These are phyloP conservation scores for Cordyceps tenuipes DNA, from an alignment of 2,329 filamentous ascomycete species.

Conservation along the genomic window DNA sequence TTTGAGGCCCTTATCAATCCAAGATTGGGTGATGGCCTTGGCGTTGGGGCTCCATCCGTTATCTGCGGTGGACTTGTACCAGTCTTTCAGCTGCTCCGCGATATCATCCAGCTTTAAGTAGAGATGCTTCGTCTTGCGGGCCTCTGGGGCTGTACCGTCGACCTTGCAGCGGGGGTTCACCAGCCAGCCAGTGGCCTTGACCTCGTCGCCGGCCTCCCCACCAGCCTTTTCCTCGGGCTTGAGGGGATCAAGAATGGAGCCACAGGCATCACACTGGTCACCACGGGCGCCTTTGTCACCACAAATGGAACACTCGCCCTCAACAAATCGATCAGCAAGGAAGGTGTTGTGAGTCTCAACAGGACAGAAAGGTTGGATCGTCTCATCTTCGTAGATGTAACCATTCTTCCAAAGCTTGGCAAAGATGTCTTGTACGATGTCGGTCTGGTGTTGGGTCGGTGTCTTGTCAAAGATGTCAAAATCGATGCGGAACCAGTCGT, in stretches of 20 bases:
- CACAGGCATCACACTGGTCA: conserved; percentile 70
- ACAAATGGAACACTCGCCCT: conserved; percentile 70
- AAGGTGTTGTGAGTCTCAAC: conserved; percentile 62
- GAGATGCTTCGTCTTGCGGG: conserved; percentile 79
- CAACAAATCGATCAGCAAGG: conserved; percentile 78
- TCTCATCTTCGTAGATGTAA: conserved; percentile 77
- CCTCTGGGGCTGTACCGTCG: conserved; percentile 72
- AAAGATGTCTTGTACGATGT: conserved; percentile 91
- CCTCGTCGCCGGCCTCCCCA: conserved; percentile 22
- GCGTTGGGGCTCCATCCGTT: conserved; percentile 76
- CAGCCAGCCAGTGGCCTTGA: conserved; percentile 41
- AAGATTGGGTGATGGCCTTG: conserved; percentile 66
- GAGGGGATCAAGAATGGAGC: conserved; percentile 61
- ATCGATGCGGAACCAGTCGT: conserved; percentile 91
- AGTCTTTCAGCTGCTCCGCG: conserved; percentile 66
- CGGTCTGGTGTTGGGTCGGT: conserved; percentile 78
- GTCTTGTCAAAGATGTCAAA: conserved; percentile 96
- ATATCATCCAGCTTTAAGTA: conserved; percentile 82
- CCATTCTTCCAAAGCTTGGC: conserved; percentile 79
- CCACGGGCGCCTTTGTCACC: conserved; percentile 62
- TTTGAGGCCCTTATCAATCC: conserved; percentile 77
- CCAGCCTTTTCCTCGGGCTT: conserved; percentile 40
- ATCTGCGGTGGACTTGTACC: conserved; percentile 64
- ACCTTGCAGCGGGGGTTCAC: conserved; percentile 88
- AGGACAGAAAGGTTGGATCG: conserved; percentile 78